These are phyloP conservation scores for Colletotrichum gigasporum DNA, from an alignment of 2,329 filamentous ascomycete genomes.

Conservation along the genomic window DNA sequence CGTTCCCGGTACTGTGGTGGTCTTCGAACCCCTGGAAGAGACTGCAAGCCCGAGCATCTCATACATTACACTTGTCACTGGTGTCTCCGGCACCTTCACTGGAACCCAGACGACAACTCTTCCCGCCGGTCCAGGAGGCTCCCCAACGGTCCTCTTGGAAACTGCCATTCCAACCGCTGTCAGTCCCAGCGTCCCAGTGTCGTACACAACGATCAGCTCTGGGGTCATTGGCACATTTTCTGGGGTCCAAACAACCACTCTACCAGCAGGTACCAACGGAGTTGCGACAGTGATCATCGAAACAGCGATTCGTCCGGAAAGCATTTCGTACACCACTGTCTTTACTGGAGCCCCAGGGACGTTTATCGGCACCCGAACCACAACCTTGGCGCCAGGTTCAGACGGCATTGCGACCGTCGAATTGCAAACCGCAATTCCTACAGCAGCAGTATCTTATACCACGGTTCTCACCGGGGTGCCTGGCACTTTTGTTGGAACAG, in stretches of 20 bases:
- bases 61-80: slow-evolving; percentile 1
- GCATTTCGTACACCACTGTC: background rate
- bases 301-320: background rate
- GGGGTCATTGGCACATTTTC: background rate
- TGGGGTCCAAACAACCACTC: background rate
- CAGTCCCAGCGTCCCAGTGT: too few species aligned
- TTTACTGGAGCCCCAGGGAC: background rate
- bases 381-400: background rate
- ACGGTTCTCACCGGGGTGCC: background rate
- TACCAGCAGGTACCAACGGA: background rate
- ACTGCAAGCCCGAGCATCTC: background rate
- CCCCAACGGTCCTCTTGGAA: slow-evolving; percentile 1
- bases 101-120: background rate
- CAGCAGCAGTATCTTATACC: background rate
- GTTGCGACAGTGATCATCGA: background rate
- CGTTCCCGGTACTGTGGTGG: background rate
- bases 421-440: background rate
- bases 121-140: background rate
- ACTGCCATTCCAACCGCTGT: background rate
- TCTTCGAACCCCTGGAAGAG: background rate
- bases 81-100: slow-evolving; percentile 1
- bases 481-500: background rate
- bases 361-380: background rate
- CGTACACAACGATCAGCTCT: background rate
- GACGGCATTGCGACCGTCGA: slow-evolving; percentile 3